phyloP scores from a whole-genome alignment of 306 rosid genomes.

The Glycine latifolia region DNA sequence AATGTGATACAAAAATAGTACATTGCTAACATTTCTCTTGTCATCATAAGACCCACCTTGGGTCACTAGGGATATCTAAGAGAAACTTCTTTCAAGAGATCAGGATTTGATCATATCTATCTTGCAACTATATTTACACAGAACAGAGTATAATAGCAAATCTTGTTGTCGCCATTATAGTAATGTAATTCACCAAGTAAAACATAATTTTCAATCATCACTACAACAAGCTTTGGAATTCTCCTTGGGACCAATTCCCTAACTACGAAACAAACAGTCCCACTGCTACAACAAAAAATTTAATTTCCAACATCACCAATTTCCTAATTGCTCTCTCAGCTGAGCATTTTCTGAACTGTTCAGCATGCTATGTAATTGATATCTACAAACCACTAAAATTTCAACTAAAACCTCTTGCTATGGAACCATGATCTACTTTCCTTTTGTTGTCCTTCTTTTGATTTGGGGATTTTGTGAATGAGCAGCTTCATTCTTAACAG shows the following conservation, averaged over 20 bases:
- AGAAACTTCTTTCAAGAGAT: too few relatives aligned
- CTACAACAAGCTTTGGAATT: constrained; percentile 18
- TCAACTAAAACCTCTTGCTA: background rate
- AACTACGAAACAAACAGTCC: constrained; percentile 37
- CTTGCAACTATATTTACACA: background rate
- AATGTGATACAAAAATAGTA: too few relatives aligned
- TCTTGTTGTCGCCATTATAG: background rate
- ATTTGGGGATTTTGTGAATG: constrained; percentile 40
- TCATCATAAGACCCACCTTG: too few relatives aligned
- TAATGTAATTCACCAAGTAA: constrained; percentile 28
- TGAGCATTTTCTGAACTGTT: too few relatives aligned
- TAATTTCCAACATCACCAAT: too few relatives aligned
- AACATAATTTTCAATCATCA: constrained; percentile 8
- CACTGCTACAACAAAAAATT: background rate
- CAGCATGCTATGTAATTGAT: constrained; percentile 6
- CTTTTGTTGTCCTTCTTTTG: constrained; percentile 51
- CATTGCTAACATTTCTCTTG: too few relatives aligned
- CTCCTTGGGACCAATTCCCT: constrained; percentile 18
- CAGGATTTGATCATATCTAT: background rate
- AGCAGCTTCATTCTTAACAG: constrained; percentile 43
- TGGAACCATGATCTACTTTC: constrained; percentile 37
- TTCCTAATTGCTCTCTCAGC: too few relatives aligned
- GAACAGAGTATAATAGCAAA: background rate
- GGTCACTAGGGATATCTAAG: too few relatives aligned
- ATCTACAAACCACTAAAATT: constrained; percentile 36